Base-by-base conservation (phyloP, 495 filamentous ascomycete species). In the Bathelium albidoporum region DNA sequence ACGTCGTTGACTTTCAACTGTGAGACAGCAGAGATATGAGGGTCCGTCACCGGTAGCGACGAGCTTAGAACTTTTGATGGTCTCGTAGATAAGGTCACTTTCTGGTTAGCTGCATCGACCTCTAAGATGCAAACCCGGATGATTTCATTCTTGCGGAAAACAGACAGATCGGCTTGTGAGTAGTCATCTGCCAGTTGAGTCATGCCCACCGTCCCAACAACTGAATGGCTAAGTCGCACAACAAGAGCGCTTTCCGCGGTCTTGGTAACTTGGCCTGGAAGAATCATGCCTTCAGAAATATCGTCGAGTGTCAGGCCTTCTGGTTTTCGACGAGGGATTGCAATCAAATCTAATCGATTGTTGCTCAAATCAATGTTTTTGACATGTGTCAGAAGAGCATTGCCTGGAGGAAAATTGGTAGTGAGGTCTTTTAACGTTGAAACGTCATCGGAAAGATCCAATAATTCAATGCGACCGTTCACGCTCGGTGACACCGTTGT, bases 401-500 rank as follows among this genome's bases (percentile, higher is more conserved):
- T 94, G 26, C 94, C 94, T 61, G 95, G 74, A 1, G 94, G 93
- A 76, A 94, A 97, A 72, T 87, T 88, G 67, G 86, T 83, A n/a
- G 84, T 81, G 5, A 96, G 74, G 69, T 95, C 82, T 29, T 84
- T 79, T 52, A 96, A 75, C 55, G 86, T 78, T 10, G 89, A 87
- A 22, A 95, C 73, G 70, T 97, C 90, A 65, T 96, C 90, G 0
- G 89, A 88, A 22, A 95, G 82, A 75, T 97, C 90, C 70, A 94
- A 82, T 58, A 85, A 79, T 43, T 81, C 83, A 55, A 98, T 82
- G 59, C 91, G 81, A 63, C 94, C 94, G 18, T 91, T 86, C 31
- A 98, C 86, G 66, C 87, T 91, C n/a, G 94, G 91, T 2, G 92
- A 89, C 29, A 97, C 73, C 70, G 89, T 96, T 58, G 93, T 85